Evolutionary conservation across 1,139 yeast genomes (phyloP), one percentile per base, ranked within the genome.

Genomic region (Blastobotrys aristatus): DNA sequence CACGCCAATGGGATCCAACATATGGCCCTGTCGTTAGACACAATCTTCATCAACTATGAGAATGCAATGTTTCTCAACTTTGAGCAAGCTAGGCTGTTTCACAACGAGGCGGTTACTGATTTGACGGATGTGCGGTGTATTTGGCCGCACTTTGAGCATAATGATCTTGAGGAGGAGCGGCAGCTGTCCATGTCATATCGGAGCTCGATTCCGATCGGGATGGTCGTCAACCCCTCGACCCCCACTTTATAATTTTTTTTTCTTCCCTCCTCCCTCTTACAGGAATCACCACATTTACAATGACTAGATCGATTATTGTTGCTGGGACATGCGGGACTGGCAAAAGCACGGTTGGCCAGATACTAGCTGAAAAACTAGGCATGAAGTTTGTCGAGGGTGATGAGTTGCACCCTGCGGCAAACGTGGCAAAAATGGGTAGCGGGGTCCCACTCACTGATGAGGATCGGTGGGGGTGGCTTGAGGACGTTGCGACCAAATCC

Each of bases 311-410:
- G 13, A 55, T 73, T 22, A 67, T 74, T 2, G 66, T 77, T n/a
- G 96, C 94, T 2, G 98, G 98, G 0, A 96, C 97, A 1, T 89
- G 96, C 0, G 97, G 97, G 11, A 84, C 95, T 2, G 97, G 97
- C 2, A 90, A 90, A 64, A 75, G 94, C 29, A 86, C 96, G 1
- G 75, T 85, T 26, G 95, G 88, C 0, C 67, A 68, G n/a, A 59
- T 66, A 18, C 62, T 90, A 31, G 64, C 84, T 1, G 51, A 65
- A 18, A 57, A 65, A 32, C 69, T 74, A 40, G 57, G 66, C 2
- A 74, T 83, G 49, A 75, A 80, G 1, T 87, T 79, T 59, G 67
- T 89, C 14, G 98, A 92, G 64, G 98, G 97, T 8, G 98, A 92
- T 63, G 68, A 72, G 2, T 72, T 84, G 32, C 97, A 90, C 62